Conservation (phyloP, 2,329 filamentous ascomycete species). For the Fusarium sarcochroum region DNA sequence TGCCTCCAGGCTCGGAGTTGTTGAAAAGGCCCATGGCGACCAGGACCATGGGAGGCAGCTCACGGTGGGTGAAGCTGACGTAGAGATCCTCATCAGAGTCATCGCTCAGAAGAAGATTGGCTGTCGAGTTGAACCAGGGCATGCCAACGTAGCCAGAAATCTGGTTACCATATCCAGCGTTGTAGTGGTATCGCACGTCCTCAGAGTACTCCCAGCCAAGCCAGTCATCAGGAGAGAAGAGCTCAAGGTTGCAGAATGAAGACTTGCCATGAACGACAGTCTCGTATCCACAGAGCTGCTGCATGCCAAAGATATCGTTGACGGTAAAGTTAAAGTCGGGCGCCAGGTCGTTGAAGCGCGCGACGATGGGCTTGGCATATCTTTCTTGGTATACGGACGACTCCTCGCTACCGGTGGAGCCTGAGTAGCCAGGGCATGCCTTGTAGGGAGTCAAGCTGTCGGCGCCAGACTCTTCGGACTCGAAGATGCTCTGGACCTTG, state of each 20-base stretch:
- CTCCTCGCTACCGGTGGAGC: conserved; percentile 69
- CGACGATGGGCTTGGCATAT: conserved; percentile 73
- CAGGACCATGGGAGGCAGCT: conserved; percentile 75
- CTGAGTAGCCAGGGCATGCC: conserved; percentile 73
- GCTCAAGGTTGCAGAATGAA: conserved; percentile 70
- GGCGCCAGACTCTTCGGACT: conserved; percentile 70
- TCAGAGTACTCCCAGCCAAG: conserved; percentile 76
- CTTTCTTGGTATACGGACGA: conserved; percentile 63
- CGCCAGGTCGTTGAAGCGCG: conserved; percentile 66
- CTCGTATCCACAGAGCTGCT: conserved; percentile 76
- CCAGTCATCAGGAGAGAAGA: conserved; percentile 75
- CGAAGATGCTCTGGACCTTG: conserved; percentile 67
- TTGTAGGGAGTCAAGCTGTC: conserved; percentile 75
- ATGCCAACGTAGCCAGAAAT: conserved; percentile 72
- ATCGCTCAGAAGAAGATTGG: conserved; percentile 61
- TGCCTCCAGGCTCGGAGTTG: conserved; percentile 69
- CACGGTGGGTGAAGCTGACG: conserved; percentile 78
- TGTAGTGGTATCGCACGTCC: conserved; percentile 75
- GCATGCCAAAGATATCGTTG: conserved; percentile 75
- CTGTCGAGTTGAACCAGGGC: conserved; percentile 76
- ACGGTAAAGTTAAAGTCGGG: conserved; percentile 74
- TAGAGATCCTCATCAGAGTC: conserved; percentile 68
- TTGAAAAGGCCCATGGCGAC: conserved; percentile 80
- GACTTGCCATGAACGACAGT: conserved; percentile 73
- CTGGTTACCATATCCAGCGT: conserved; percentile 73